Percentiles rank a stretch among this genome's conserved stretches.
Conservation (phyloP, 2,329 filamentous ascomycete species). For the Clarireedia homoeocarpa region DNA sequence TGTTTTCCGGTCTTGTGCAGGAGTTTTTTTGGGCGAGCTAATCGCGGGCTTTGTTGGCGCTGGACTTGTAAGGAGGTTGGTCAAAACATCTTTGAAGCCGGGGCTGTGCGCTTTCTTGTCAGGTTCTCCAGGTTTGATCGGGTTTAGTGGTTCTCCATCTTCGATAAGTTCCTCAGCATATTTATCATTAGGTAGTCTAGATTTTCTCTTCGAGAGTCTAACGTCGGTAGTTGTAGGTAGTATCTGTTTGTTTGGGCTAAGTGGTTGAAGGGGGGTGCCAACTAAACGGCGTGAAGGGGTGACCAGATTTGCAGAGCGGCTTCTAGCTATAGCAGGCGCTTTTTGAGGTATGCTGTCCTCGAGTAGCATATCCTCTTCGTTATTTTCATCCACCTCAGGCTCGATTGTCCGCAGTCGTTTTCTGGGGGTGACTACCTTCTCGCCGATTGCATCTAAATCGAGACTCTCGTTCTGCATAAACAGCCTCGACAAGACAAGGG, state of each 20-base stretch:
- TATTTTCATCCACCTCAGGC: neutral
- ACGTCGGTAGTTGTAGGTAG: conserved; percentile 18
- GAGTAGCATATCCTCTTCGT: neutral
- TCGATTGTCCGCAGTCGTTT: conserved; percentile 19
- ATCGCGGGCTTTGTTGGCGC: neutral
- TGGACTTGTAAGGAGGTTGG: conserved; percentile 13
- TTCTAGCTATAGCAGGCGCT: neutral
- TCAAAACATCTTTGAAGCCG: conserved; percentile 4
- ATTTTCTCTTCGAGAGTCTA: conserved; percentile 13
- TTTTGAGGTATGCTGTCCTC: neutral
- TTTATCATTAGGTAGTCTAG: conserved; percentile 11
- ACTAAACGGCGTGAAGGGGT: conserved; percentile 5
- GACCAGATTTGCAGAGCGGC: neutral
- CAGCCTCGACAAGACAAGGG: conserved; percentile 16
- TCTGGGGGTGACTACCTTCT: conserved; percentile 29
- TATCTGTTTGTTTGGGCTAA: conserved; percentile 24
- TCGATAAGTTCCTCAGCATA: conserved; percentile 19
- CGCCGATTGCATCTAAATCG: conserved; percentile 31
- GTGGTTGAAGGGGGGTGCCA: conserved; percentile 18
- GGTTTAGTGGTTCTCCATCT: conserved; percentile 15
- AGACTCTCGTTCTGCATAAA: conserved; percentile 25
- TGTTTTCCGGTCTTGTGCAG: neutral
- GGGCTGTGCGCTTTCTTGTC: neutral
- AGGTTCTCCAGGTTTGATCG: no score
- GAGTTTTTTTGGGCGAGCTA: neutral